Conservation (phyloP, 352 stramenopile genomes). For the Phytophthora quininea region DNA sequence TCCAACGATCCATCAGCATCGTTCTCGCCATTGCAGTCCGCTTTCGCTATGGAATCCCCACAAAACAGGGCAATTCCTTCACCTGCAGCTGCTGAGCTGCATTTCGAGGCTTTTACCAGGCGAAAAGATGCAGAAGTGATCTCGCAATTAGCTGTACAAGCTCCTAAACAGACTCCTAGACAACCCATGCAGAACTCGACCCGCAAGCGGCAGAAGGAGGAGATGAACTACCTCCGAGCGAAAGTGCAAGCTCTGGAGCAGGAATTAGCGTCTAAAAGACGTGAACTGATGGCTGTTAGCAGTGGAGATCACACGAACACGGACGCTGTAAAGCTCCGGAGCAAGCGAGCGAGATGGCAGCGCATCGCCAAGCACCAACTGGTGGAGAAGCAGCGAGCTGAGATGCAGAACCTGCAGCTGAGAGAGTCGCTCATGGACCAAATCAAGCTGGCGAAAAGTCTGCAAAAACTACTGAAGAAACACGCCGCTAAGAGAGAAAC, state of each 20-base stretch:
- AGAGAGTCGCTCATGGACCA: constrained; percentile 35
- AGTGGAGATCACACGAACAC: constrained; percentile 16
- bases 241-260: constrained; percentile 51
- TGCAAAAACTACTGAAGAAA: constrained; percentile 55
- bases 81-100: background rate
- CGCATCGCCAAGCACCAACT: constrained; percentile 42
- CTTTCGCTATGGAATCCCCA: background rate
- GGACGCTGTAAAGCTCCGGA: background rate
- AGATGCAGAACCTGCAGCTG: constrained; percentile 47
- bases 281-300: constrained; percentile 12
- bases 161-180: background rate
- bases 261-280: constrained; percentile 31
- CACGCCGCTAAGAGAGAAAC: constrained; percentile 19
- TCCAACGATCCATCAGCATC: constrained; percentile 5
- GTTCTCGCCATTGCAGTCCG: constrained; percentile 4
- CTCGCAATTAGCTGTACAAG: background rate
- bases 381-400: constrained; percentile 34
- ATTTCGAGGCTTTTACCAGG: background rate
- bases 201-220: constrained; percentile 56
- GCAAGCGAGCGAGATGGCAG: constrained; percentile 31
- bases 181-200: constrained; percentile 59
- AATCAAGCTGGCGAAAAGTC: constrained; percentile 51
- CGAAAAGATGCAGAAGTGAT: constrained; percentile 9
- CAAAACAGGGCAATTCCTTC: background rate
- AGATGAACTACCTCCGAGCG: constrained; percentile 53